Conservation (phyloP, 192 early-diverging fungal genomes). For the Coemansia sp. region DNA sequence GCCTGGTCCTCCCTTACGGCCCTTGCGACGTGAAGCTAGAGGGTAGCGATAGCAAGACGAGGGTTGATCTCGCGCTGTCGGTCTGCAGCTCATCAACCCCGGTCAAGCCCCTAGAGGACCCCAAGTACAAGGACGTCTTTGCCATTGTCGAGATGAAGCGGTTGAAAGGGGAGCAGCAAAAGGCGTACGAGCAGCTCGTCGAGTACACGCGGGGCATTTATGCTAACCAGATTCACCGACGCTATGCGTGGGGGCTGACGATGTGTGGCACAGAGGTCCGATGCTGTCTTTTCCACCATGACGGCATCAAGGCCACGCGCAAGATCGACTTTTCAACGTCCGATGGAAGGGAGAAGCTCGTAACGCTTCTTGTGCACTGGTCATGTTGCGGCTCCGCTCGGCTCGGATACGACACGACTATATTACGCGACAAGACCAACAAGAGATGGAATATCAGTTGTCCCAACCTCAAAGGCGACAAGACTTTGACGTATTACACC, state of each 20-base stretch:
- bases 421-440: background rate
- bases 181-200: background rate
- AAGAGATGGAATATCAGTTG: background rate
- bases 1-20: background rate
- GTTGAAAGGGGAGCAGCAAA: background rate
- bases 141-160: constrained; percentile 4
- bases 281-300: background rate
- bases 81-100: background rate
- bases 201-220: constrained; percentile 8
- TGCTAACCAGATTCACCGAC: constrained; percentile 8
- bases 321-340: background rate
- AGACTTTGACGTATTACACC: background rate
- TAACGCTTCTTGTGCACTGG: constrained; percentile 13
- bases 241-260: constrained; percentile 17
- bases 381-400: constrained; percentile 9
- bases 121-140: background rate
- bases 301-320: too few relatives aligned
- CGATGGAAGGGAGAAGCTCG: background rate
- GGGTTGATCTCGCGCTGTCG: background rate
- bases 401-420: constrained; percentile 14
- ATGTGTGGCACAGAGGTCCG: background rate
- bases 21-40: constrained; percentile 4
- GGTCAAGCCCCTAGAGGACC: background rate
- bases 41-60: background rate
- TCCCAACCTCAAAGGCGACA: background rate